Evolutionary conservation across 495 filamentous ascomycete species (phyloP), one percentile per base, ranked within the genome.

Genomic region (Podospora australis): DNA sequence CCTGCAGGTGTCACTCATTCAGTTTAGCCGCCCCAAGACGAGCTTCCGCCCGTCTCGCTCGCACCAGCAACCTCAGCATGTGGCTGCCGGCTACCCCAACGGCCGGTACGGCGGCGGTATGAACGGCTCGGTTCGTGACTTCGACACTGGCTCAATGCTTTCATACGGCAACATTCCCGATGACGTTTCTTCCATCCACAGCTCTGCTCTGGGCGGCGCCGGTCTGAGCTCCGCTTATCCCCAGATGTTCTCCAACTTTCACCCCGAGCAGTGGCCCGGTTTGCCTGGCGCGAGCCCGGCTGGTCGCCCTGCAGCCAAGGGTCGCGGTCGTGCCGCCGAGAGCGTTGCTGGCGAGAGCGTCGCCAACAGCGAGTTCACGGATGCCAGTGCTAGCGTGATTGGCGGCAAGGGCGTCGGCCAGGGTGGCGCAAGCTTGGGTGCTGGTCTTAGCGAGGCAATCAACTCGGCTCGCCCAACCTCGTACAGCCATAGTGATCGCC

Each of bases 111-210:
- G 67, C 20, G 59, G 58, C 17, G 68, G 66, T 5, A 63, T 68
- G 41, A 78, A 77, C 53, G 80, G 78, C 16, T 55, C 68, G 9
- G 59, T 74, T 29, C 80, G 84, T 16, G 90, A 96, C 46, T 91
- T 86, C 55, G 91, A 95, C 54, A 82, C 84, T 25, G 86, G 88
- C 17, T 96, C 90, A 19, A 83, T 96, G 55, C 75, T 96, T 53
- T 74, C 72, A n/a, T 97, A 34, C 16, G 30, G 11, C 2, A 23
- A 94, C 58, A 96, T 99, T 46, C 90, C 92, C 0, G 92, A 99
- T 60, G 92, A 99, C 66, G 88, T 96, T 19, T 96, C 90, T 22
- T 95, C 89, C 1, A 85, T 97, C 28, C 90, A 99, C 63, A 91
- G 90, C 32, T 94, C 88, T 17, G 86, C 91, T 8, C 75, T 96